These are phyloP conservation scores for Fusarium piperis DNA, from an alignment of 2,329 filamentous ascomycete genomes.

Conservation along the genomic window DNA sequence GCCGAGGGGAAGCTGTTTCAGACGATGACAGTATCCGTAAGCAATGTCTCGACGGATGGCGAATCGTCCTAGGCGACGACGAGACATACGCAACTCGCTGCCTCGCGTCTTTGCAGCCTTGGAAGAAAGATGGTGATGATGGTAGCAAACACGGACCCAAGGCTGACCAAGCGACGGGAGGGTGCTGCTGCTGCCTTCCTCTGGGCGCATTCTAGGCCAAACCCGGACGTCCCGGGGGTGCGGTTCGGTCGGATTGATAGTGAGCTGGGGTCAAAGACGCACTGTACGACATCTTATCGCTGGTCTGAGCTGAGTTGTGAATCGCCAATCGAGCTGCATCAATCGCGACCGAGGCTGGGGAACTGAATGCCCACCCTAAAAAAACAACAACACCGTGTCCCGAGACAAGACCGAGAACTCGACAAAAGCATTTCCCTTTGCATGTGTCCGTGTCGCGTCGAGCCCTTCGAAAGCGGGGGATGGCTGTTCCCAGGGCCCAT, in stretches of 20 bases:
- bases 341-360: not conserved
- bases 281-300: not conserved
- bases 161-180: slow-evolving; percentile 16
- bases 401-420: slow-evolving; percentile 16
- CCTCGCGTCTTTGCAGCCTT: not conserved
- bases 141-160: not conserved
- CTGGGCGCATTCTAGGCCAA: slow-evolving; percentile 2
- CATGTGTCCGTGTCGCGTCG: not conserved
- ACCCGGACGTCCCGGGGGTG: slow-evolving; percentile 3
- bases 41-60: not conserved
- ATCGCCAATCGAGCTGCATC: not conserved
- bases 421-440: not conserved
- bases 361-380: not conserved
- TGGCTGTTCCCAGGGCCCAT: slow-evolving; percentile 15
- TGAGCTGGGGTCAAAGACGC: not conserved
- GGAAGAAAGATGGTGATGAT: not conserved
- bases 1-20: not conserved
- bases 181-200: slow-evolving; percentile 1
- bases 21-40: not conserved
- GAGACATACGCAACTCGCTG: slow-evolving; percentile 15
- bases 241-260: slow-evolving; percentile 9
- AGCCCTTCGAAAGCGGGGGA: slow-evolving; percentile 24
- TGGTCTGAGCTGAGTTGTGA: not conserved
- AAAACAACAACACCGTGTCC: not conserved
- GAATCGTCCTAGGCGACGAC: slow-evolving; percentile 4